Evolutionary conservation across 148 eudicot genomes (phyloP).

Genomic region (Vaccinium macrocarpon): DNA sequence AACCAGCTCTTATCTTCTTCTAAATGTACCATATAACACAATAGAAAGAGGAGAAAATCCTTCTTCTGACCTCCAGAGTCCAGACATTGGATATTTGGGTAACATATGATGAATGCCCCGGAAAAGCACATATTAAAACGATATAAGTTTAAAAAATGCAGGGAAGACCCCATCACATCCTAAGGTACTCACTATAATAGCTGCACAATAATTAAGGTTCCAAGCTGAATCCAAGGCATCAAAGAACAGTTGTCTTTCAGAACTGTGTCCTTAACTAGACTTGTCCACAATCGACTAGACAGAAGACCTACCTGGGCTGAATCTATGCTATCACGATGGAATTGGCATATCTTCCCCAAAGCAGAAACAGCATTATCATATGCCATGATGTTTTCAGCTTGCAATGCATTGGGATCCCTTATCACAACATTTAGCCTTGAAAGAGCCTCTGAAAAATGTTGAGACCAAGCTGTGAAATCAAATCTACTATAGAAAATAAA

Average conservation of each 20-base stretch:
- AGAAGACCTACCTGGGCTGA: constrained; percentile 58
- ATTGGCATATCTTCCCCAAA: constrained; percentile 81
- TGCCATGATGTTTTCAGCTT: constrained; percentile 76
- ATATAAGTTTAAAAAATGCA: neutral
- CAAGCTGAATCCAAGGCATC: neutral
- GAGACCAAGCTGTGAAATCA: neutral
- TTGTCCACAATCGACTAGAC: constrained; percentile 13
- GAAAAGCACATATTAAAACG: neutral
- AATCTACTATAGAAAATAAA: neutral
- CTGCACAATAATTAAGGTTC: neutral
- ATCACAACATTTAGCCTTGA: constrained; percentile 82
- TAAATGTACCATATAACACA: neutral
- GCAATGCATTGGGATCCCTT: constrained; percentile 56
- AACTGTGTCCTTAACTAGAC: neutral
- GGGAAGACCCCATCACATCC: neutral
- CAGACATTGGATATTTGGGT: neutral
- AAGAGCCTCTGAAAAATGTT: constrained; percentile 69
- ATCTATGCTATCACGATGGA: constrained; percentile 77
- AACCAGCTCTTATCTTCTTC: neutral
- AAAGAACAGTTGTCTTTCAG: neutral
- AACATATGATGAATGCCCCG: neutral
- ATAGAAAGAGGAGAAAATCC: neutral
- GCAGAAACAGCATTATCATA: constrained; percentile 99
- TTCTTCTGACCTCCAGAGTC: neutral
- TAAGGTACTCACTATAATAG: neutral